Percentiles rank a stretch among this genome's conserved stretches.
phyloP scores from a whole-genome alignment of 2,329 filamentous ascomycete genomes.

The Phyllosticta citrichinensis region DNA sequence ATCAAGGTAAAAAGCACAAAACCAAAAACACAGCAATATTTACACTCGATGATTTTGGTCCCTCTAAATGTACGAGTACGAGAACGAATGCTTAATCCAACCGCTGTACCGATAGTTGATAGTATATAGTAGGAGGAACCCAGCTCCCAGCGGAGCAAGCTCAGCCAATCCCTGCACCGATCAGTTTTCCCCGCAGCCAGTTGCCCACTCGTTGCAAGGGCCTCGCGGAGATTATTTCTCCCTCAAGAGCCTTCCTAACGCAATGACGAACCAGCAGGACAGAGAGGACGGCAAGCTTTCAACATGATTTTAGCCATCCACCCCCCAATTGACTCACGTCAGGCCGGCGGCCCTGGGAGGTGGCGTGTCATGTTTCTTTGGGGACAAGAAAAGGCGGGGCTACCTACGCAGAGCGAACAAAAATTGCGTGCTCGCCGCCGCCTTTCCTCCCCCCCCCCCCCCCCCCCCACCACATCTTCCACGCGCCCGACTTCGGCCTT shows the following conservation, averaged over 20 bases:
- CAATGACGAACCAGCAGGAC: not conserved
- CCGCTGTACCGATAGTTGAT: too few species aligned
- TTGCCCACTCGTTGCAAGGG: not conserved
- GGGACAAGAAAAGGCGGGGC: not conserved
- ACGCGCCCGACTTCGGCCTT: not conserved
- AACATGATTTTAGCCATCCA: not conserved
- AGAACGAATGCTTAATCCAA: too few species aligned
- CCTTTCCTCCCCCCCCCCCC: not conserved
- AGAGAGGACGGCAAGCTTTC: not conserved
- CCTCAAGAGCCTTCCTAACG: not conserved
- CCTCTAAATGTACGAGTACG: too few species aligned
- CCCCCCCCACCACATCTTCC: not conserved
- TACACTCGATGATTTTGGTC: not conserved
- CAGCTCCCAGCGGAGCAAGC: too few species aligned
- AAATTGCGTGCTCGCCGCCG: constrained; percentile 7
- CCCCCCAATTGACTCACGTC: not conserved
- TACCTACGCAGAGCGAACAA: not conserved
- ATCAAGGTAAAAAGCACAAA: not conserved
- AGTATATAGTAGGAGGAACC: too few species aligned
- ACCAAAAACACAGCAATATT: not conserved
- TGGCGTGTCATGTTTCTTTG: not conserved
- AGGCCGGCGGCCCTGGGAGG: not conserved
- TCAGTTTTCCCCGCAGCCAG: too few species aligned
- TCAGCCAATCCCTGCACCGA: too few species aligned
- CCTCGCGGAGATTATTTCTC: not conserved